A percentile compares a stretch with the other conserved stretches of the same genome.
phyloP scores from a whole-genome alignment of 805 yeast species.

The Kodamaea kaohsiungensis region DNA sequence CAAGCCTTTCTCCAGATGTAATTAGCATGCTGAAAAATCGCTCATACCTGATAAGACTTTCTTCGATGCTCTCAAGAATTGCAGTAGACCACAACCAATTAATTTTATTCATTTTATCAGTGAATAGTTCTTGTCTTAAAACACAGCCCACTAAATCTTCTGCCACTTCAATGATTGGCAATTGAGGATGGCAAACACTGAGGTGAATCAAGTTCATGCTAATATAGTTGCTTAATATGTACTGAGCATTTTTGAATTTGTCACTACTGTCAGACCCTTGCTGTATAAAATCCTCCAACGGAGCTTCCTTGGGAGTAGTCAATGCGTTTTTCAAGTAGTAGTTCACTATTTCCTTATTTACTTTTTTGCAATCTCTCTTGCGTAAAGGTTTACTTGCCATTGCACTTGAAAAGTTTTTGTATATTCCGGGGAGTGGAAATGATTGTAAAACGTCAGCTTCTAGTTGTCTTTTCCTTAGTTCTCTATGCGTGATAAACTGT shows the following conservation, averaged over 20 bases:
- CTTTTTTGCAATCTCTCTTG: background rate
- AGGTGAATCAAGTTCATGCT: slow-evolving; percentile 10
- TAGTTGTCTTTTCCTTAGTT: background rate
- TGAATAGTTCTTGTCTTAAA: slow-evolving; percentile 22
- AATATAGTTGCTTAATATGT: slow-evolving; percentile 9
- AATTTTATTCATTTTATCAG: slow-evolving; percentile 19
- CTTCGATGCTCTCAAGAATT: slow-evolving; percentile 13
- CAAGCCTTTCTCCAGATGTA: slow-evolving; percentile 7
- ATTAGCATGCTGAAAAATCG: slow-evolving; percentile 15
- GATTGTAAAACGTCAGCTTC: background rate
- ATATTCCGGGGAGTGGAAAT: background rate
- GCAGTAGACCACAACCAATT: slow-evolving; percentile 16
- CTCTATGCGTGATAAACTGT: background rate
- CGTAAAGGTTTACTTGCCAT: background rate
- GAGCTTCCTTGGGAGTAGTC: background rate
- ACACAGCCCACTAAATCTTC: slow-evolving; percentile 29
- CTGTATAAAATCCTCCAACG: background rate
- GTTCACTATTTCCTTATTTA: background rate
- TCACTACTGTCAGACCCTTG: background rate
- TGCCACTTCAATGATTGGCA: slow-evolving; percentile 5
- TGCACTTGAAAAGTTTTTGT: background rate
- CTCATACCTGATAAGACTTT: slow-evolving; percentile 19
- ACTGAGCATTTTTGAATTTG: background rate
- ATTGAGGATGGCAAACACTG: slow-evolving; percentile 7
- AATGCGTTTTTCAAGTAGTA: background rate